phyloP scores from a whole-genome alignment of 106 monocot genomes.

The Cymbidium sinense region DNA sequence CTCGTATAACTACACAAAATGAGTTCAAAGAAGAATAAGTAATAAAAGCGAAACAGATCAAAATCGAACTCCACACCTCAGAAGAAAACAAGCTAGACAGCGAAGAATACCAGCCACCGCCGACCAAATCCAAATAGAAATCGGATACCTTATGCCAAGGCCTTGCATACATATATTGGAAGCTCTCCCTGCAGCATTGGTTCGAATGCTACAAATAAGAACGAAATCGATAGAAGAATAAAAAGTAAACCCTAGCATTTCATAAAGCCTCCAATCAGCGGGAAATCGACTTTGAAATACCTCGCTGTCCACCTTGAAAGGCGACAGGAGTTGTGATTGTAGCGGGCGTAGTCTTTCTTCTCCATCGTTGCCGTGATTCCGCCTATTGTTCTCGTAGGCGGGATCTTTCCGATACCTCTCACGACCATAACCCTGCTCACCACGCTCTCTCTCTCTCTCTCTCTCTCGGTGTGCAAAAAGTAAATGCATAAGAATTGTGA shows the following conservation, averaged over 20 bases:
- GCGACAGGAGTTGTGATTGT: conserved; percentile 46
- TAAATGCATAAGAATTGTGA: no score
- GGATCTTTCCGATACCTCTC: neutral
- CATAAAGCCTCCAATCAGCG: neutral
- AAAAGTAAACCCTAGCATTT: neutral
- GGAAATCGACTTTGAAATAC: conserved; percentile 9
- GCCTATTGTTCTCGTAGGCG: conserved; percentile 6
- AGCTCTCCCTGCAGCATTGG: conserved; percentile 47
- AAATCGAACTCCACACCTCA: conserved; percentile 6
- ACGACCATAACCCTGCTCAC: neutral
- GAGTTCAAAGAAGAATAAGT: neutral
- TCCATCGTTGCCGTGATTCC: conserved; percentile 14
- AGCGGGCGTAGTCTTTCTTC: conserved; percentile 33
- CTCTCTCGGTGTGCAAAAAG: no score
- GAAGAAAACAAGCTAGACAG: conserved; percentile 32
- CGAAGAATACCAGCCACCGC: conserved; percentile 20
- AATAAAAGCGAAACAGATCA: neutral
- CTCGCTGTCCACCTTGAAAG: conserved; percentile 63
- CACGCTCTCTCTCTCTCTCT: neutral
- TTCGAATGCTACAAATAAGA: neutral
- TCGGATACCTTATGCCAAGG: conserved; percentile 59
- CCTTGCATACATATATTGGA: conserved; percentile 60
- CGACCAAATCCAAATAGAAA: conserved; percentile 67
- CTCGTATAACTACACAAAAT: neutral
- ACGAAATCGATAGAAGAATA: neutral